These are phyloP conservation scores for Lactarius hengduanensis DNA, from an alignment of 768 basidiomycete genomes.

Conservation along the genomic window DNA sequence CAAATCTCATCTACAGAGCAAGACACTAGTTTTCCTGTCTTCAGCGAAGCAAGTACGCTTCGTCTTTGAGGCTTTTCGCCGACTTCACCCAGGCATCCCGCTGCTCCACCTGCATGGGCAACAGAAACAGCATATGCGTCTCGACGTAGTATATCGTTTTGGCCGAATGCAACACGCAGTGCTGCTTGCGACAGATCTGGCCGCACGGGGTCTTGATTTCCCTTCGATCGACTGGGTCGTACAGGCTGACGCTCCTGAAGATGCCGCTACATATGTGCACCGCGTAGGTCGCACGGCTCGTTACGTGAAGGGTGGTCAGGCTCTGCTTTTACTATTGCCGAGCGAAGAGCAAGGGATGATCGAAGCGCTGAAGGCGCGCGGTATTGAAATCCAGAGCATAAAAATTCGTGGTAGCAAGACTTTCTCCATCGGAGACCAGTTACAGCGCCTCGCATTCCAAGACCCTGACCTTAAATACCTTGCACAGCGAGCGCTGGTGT, in stretches of 20 bases:
- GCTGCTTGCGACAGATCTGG: constrained; percentile 94
- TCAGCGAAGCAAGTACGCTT: constrained; percentile 97
- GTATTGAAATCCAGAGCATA: constrained; percentile 70
- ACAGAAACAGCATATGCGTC: constrained; percentile 89
- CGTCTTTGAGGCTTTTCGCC: constrained; percentile 92
- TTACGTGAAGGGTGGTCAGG: constrained; percentile 88
- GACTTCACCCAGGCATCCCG: constrained; percentile 91
- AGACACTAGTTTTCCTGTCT: constrained; percentile 91
- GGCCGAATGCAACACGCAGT: constrained; percentile 78
- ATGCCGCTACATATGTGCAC: constrained; percentile 97
- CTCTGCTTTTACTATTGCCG: constrained; percentile 76
- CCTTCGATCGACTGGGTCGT: constrained; percentile 96
- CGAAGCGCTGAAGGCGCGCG: constrained; percentile 65
- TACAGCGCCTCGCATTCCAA: constrained; percentile 92
- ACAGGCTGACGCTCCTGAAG: constrained; percentile 94
- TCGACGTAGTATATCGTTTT: constrained; percentile 83
- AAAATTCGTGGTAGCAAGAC: constrained; percentile 89
- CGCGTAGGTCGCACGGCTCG: constrained; percentile 94
- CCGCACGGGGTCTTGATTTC: constrained; percentile 94
- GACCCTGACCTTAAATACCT: constrained; percentile 97
- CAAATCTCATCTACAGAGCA: constrained; percentile 87
- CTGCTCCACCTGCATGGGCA: constrained; percentile 95
- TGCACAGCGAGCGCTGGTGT: constrained; percentile 91
- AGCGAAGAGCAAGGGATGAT: constrained; percentile 94
- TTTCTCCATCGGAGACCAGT: constrained; percentile 76